Percentiles rank a stretch among this genome's conserved stretches.
Conservation (phyloP, 768 basidiomycete species). For the Chalciporus sphaerocephalus region DNA sequence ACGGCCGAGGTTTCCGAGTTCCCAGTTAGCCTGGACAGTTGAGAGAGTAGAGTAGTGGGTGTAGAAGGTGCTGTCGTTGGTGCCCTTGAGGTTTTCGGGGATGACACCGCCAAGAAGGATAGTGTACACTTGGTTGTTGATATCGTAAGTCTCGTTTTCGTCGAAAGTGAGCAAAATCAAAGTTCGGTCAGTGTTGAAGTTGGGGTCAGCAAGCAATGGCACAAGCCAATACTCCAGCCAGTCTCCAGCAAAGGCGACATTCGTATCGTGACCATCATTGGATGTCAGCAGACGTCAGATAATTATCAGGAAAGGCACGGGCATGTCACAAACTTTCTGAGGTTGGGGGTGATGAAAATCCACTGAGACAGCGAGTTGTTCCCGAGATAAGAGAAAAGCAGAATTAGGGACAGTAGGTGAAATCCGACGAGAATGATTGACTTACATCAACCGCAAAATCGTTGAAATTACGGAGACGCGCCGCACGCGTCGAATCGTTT, state of each 20-base stretch:
- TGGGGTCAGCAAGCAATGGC: conserved; percentile 45
- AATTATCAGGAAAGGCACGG: too few species aligned
- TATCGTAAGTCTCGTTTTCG: conserved; percentile 37
- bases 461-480: conserved; percentile 55
- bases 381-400: conserved; percentile 16
- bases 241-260: conserved; percentile 39
- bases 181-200: conserved; percentile 52
- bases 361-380: conserved; percentile 52
- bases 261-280: conserved; percentile 61
- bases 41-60: conserved; percentile 57
- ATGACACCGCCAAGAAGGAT: conserved; percentile 45
- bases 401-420: too few species aligned
- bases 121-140: conserved; percentile 46
- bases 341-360: conserved; percentile 60
- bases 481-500: conserved; percentile 36
- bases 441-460: conserved; percentile 53
- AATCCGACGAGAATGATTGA: too few species aligned
- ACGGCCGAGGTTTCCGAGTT: conserved; percentile 55
- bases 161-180: conserved; percentile 63
- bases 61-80: conserved; percentile 51
- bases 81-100: conserved; percentile 39
- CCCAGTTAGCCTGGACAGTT: conserved; percentile 60
- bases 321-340: conserved; percentile 33
- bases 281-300: conserved; percentile 8
- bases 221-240: conserved; percentile 51